Base-by-base conservation (phyloP, 1,284 basidiomycete genomes). In the Ceratobasidium theobromae region DNA sequence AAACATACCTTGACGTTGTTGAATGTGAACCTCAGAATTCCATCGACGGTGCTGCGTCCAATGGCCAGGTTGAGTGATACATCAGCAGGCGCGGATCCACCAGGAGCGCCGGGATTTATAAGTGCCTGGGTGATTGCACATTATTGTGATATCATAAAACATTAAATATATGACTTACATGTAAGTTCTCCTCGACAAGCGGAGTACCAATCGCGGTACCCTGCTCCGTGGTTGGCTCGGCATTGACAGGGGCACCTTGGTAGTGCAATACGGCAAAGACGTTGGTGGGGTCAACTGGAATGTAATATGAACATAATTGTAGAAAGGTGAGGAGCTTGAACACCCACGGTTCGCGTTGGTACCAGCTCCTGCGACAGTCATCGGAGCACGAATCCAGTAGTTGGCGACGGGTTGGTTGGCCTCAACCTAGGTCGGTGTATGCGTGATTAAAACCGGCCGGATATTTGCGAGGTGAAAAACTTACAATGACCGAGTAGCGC, bases 191-290 rank as follows among this genome's bases (percentile, higher is more conserved):
- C 21, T 65, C 60, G 23, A 65, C 35, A 14, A 65, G 60, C 9
- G 60, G 12, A 4, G 40, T 21, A 1, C 60, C 60, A 16, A 40
- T 30, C 23, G 60, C 60, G 38, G 60, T 65, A 4, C 60, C 60
- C 33, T 53, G 60, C 18, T 65, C 60, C 5, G 60, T 65, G 5
- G 60, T 65, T 4, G 60, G 60, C 33, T 65, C 60, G 3, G 60
- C 60, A 21, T 52, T 28, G 1, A n/a, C n/a, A n/a, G 60, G 49
- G 9, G 49, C 60, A 14, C 60, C 60, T 2, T 8, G 28, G 32
- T 65, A 65, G 35, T 45, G 60, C 40, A 65, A 45, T 14, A 65
- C 60, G 11, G 60, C 60, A 33, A 65, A 65, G 35, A 65, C 49
- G 21, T 65, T 40, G 27, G 60, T 65, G 3, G 60, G 60, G 35